Evolutionary conservation across 192 early-diverging fungal genomes (phyloP).

Genomic region (Jimgerdemannia flammicorona): DNA sequence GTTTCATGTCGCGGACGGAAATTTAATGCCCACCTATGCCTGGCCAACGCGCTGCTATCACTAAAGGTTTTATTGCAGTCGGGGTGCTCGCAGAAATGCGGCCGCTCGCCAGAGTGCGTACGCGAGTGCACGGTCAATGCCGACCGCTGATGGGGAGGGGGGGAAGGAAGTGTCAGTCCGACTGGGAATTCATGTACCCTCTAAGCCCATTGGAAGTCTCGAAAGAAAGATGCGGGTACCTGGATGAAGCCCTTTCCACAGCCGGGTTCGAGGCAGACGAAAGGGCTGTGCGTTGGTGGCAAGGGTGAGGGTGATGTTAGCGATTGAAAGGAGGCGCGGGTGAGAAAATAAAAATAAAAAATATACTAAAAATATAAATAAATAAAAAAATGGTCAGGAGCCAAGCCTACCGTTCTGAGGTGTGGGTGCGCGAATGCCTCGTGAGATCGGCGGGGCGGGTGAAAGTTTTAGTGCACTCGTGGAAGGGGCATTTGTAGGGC

Average conservation of each 20-base stretch:
- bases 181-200: too few relatives aligned
- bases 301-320: too few relatives aligned
- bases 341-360: too few relatives aligned
- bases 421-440: conserved; percentile 77
- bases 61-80: conserved; percentile 76
- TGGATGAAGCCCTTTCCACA: conserved; percentile 84
- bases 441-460: conserved; percentile 67
- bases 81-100: conserved; percentile 63
- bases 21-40: conserved; percentile 65
- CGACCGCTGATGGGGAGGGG: conserved; percentile 63
- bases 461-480: conserved; percentile 69
- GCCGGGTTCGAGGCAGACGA: conserved; percentile 53
- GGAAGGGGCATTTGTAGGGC: conserved; percentile 57
- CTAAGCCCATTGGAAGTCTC: too few relatives aligned
- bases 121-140: conserved; percentile 79
- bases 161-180: background rate
- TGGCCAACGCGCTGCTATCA: conserved; percentile 72
- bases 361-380: too few relatives aligned
- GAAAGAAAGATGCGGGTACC: conserved; percentile 10
- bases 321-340: too few relatives aligned
- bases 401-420: conserved; percentile 60
- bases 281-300: conserved; percentile 41
- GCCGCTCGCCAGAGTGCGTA: conserved; percentile 75
- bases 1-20: conserved; percentile 32
- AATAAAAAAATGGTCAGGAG: too few relatives aligned